Percentiles rank a stretch among this genome's conserved stretches.
Conservation (phyloP, 768 basidiomycete genomes). For the Neoboletus brunneissimus region DNA sequence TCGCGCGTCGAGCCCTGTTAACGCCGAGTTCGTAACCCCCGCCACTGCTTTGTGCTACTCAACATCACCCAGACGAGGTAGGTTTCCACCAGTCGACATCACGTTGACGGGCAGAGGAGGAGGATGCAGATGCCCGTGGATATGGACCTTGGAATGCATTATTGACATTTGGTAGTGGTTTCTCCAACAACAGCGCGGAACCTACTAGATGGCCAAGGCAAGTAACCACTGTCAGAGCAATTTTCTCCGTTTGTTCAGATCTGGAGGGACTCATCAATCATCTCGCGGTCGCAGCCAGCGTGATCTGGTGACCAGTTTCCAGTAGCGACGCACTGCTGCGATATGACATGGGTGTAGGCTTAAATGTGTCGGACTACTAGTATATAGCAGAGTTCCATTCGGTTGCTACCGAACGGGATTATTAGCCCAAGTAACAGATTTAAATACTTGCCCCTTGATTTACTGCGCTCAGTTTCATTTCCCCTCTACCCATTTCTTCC, state of each 20-base stretch:
- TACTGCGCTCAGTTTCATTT: background rate
- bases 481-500: background rate
- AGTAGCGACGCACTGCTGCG: background rate
- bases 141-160: background rate
- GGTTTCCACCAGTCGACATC: background rate
- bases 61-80: background rate
- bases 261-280: background rate
- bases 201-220: background rate
- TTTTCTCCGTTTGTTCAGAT: background rate
- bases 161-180: background rate
- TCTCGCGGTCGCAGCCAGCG: background rate
- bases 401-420: constrained; percentile 21
- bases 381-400: constrained; percentile 3
- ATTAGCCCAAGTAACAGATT: background rate
- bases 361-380: background rate
- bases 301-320: background rate
- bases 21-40: background rate
- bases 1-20: no score
- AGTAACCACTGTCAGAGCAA: background rate
- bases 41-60: background rate
- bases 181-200: background rate
- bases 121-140: no score
- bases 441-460: constrained; percentile 10
- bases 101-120: background rate
- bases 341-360: constrained; percentile 4